Evolutionary conservation across 192 early-diverging fungal genomes (phyloP).

Genomic region (Entomortierella lignicola): DNA sequence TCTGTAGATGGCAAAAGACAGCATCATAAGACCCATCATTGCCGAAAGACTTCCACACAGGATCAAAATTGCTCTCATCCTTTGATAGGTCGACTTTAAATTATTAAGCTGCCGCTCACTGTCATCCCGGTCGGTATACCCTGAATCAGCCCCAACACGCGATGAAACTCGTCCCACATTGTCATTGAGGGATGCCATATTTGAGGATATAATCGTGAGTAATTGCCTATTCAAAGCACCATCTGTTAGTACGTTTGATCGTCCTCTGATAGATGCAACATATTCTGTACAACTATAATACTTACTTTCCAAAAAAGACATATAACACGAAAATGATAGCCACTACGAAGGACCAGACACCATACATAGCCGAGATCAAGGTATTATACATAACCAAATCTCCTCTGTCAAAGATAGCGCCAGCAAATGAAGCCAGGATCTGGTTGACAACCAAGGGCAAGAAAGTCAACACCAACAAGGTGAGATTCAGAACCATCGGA

Average conservation of each 20-base stretch:
- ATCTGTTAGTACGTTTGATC: no score
- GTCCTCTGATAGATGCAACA: no score
- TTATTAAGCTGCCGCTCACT: constrained; percentile 50
- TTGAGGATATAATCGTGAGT: constrained; percentile 52
- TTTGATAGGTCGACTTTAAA: constrained; percentile 44
- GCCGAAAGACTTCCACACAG: constrained; percentile 45
- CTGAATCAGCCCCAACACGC: constrained; percentile 44
- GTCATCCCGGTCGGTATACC: constrained; percentile 50
- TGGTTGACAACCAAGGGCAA: constrained; percentile 41
- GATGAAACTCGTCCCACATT: constrained; percentile 46
- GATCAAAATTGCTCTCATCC: constrained; percentile 41
- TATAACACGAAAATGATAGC: constrained; percentile 49
- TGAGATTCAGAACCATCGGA: constrained; percentile 46
- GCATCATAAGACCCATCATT: constrained; percentile 53
- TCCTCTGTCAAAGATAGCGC: constrained; percentile 28
- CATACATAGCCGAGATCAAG: constrained; percentile 50
- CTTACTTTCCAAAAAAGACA: constrained; percentile 54
- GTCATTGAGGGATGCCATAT: constrained; percentile 53
- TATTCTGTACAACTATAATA: neutral
- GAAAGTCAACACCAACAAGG: constrained; percentile 32
- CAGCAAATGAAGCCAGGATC: constrained; percentile 48
- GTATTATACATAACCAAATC: constrained; percentile 37
- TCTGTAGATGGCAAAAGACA: constrained; percentile 48
- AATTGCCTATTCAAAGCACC: constrained; percentile 36
- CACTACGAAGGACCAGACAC: constrained; percentile 42